Evolutionary conservation across 805 yeast genomes (phyloP).

Genomic region (Candida railenensis): DNA sequence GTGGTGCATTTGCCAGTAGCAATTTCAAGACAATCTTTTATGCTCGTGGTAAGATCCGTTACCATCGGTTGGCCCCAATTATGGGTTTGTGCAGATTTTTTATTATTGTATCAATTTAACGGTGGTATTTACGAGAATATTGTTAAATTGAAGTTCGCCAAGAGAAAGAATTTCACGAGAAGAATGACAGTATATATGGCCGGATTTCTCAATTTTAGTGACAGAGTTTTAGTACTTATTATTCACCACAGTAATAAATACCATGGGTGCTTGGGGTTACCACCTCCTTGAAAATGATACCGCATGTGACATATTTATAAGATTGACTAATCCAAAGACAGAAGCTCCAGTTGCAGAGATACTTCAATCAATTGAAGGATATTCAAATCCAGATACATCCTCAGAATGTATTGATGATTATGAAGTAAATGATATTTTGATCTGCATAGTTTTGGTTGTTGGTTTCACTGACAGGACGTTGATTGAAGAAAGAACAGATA

Average conservation of each 20-base stretch:
- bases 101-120: too few species aligned
- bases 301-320: neutral
- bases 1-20: too few species aligned
- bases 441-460: neutral
- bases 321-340: neutral
- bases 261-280: constrained; percentile 1
- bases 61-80: too few species aligned
- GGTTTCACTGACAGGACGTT: neutral
- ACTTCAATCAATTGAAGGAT: neutral
- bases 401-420: neutral
- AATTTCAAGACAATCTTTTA: too few species aligned
- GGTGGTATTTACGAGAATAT: too few species aligned
- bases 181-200: too few species aligned
- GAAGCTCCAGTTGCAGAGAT: neutral
- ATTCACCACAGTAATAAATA: too few species aligned
- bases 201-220: too few species aligned
- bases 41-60: too few species aligned
- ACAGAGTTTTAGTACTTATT: constrained; percentile 5
- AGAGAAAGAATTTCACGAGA: too few species aligned
- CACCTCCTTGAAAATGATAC: neutral
- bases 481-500: neutral
- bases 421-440: neutral
- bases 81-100: too few species aligned
- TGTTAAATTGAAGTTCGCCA: too few species aligned
- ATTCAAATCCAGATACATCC: neutral